A percentile compares a stretch with the other conserved stretches of the same genome.
Conservation (phyloP, 345 rosid species). For the Bretschneidera sinensis region DNA sequence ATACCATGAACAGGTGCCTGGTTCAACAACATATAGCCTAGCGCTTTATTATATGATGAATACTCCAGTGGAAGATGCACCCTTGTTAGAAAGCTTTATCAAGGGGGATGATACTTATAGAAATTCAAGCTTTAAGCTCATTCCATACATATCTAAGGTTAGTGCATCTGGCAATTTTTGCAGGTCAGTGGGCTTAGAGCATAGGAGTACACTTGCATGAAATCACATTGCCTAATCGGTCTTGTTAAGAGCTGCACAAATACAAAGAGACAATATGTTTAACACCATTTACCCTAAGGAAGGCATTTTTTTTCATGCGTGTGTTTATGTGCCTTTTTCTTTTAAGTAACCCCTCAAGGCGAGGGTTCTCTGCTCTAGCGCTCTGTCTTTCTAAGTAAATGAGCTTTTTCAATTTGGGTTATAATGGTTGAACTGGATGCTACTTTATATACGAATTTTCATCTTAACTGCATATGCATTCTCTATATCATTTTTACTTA, state of each 20-base stretch:
- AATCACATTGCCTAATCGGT: too few species aligned
- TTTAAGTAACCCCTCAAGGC: too few species aligned
- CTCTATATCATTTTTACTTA: not conserved
- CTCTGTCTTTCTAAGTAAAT: too few species aligned
- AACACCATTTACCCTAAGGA: not conserved
- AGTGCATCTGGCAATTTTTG: constrained; percentile 12
- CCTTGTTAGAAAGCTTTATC: constrained; percentile 70
- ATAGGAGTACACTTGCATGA: not conserved
- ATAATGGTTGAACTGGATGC: too few species aligned
- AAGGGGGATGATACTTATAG: constrained; percentile 81
- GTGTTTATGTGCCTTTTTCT: too few species aligned
- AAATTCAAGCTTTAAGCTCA: constrained; percentile 96
- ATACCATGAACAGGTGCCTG: constrained; percentile 63
- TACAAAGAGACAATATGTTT: too few species aligned
- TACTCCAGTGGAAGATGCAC: constrained; percentile 70
- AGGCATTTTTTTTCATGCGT: too few species aligned
- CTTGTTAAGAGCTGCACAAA: too few species aligned
- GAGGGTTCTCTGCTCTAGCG: too few species aligned
- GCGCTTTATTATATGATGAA: constrained; percentile 89
- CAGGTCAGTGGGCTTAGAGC: not conserved
- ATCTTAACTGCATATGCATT: not conserved
- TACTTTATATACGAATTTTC: too few species aligned
- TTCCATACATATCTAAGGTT: constrained; percentile 96
- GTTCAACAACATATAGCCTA: constrained; percentile 77
- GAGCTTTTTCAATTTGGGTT: too few species aligned